Evolutionary conservation across 441 rosid species (phyloP).

Genomic region (Euphorbia celastroides): DNA sequence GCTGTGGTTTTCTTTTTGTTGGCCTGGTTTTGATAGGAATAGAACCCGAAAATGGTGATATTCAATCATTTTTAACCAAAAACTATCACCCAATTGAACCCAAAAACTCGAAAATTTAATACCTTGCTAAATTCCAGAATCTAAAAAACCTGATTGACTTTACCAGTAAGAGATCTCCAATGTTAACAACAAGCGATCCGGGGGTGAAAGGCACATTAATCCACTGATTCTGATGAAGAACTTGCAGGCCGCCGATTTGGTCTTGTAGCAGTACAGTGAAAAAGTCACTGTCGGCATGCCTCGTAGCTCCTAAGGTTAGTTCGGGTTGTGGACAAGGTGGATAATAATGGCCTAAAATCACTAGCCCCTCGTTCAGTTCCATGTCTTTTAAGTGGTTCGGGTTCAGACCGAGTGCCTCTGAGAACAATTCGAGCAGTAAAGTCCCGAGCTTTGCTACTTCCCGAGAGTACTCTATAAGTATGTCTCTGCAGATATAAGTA

Average conservation of each 20-base stretch:
- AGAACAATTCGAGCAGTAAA: background rate
- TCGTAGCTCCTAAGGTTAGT: constrained; percentile 39
- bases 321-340: constrained; percentile 57
- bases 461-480: background rate
- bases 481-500: background rate
- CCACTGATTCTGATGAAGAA: constrained; percentile 41
- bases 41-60: too few species aligned
- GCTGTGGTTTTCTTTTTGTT: too few species aligned
- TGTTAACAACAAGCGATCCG: constrained; percentile 42
- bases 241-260: constrained; percentile 44
- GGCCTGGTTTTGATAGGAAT: too few species aligned
- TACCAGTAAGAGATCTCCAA: constrained; percentile 61
- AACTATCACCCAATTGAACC: too few species aligned
- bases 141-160: too few species aligned
- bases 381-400: constrained; percentile 50
- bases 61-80: too few species aligned
- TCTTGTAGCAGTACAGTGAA: constrained; percentile 51
- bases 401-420: constrained; percentile 16
- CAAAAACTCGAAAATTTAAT: too few species aligned
- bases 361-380: too few species aligned
- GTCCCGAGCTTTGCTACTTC: background rate
- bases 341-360: constrained; percentile 55
- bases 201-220: constrained; percentile 33
- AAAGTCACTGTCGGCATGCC: constrained; percentile 47
- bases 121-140: too few species aligned